A percentile compares a stretch with the other conserved stretches of the same genome.
These are phyloP conservation scores for Gnetum montanum DNA, from an alignment of 75 land plant genomes.

Conservation along the genomic window DNA sequence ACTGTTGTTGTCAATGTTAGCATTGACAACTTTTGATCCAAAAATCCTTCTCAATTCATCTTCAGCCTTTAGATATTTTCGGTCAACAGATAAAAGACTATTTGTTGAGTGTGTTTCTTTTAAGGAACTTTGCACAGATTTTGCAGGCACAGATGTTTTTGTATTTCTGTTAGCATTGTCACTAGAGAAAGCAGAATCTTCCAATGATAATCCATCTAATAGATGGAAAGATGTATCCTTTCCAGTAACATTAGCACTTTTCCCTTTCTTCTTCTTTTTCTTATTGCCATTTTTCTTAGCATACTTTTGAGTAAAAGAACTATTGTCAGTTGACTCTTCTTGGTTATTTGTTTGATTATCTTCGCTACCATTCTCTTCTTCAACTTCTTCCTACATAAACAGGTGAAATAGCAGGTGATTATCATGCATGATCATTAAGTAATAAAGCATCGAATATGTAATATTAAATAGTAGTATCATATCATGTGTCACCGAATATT, in stretches of 20 bases:
- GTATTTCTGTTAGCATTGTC: slow-evolving; percentile 2
- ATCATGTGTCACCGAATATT: slow-evolving; percentile 17
- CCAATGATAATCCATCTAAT: slow-evolving; percentile 6
- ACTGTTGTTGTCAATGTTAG: slow-evolving; percentile 42
- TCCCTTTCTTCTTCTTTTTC: slow-evolving; percentile 10
- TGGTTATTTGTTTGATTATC: slow-evolving; percentile 13
- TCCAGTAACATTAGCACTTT: slow-evolving; percentile 13
- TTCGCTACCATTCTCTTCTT: slow-evolving; percentile 49
- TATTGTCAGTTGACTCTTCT: too few relatives aligned
- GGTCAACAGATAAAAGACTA: slow-evolving; percentile 67
- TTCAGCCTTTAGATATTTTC: slow-evolving; percentile 71
- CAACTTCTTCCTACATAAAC: slow-evolving; percentile 51
- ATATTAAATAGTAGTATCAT: slow-evolving; percentile 2
- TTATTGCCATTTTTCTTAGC: slow-evolving; percentile 23
- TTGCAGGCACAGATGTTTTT: slow-evolving; percentile 1
- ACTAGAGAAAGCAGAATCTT: slow-evolving; percentile 4
- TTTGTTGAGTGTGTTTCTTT: neutral
- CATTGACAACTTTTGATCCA: slow-evolving; percentile 91
- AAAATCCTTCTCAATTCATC: slow-evolving; percentile 89
- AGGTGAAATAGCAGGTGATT: slow-evolving; percentile 5
- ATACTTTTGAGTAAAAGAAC: too few relatives aligned
- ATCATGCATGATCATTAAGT: neutral
- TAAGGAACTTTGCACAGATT: neutral
- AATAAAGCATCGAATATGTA: neutral
- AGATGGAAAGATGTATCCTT: slow-evolving; percentile 20